A percentile compares a stretch with the other conserved stretches of the same genome.
phyloP scores from a whole-genome alignment of 2,329 filamentous ascomycete species.

The Cucurbitaria berberidis region DNA sequence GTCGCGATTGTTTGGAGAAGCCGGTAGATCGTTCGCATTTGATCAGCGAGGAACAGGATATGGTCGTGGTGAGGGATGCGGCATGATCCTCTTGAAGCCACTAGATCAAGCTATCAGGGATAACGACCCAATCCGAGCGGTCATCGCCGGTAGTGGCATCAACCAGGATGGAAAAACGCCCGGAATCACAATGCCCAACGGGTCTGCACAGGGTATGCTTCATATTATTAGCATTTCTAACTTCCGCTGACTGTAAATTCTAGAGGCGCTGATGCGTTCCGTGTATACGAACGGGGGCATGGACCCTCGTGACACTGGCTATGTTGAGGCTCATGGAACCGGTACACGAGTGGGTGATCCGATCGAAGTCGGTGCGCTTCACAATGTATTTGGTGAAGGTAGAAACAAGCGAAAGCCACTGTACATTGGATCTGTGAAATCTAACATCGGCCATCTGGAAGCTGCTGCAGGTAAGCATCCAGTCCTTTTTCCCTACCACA shows the following conservation, averaged over 20 bases:
- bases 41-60: conserved; percentile 66
- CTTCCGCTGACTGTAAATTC: neutral
- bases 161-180: conserved; percentile 62
- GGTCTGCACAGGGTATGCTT: conserved; percentile 53
- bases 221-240: neutral
- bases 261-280: conserved; percentile 26
- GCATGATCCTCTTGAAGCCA: conserved; percentile 64
- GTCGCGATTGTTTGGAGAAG: conserved; percentile 32
- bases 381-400: conserved; percentile 28
- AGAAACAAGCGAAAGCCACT: conserved; percentile 26
- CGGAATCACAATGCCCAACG: conserved; percentile 65
- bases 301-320: conserved; percentile 32
- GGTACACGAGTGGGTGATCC: conserved; percentile 59
- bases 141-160: conserved; percentile 51
- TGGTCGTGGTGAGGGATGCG: conserved; percentile 68
- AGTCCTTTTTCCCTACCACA: neutral
- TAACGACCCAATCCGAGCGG: conserved; percentile 58
- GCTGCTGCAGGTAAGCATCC: conserved; percentile 28
- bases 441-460: conserved; percentile 45
- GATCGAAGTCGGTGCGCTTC: conserved; percentile 35
- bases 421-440: conserved; percentile 38
- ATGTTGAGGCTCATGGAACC: conserved; percentile 53
- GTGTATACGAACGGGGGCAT: conserved; percentile 31
- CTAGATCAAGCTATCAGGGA: conserved; percentile 63
- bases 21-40: conserved; percentile 42